Conservation (phyloP, 2,329 filamentous ascomycete species). For the Tolypocladium pustulatum region DNA sequence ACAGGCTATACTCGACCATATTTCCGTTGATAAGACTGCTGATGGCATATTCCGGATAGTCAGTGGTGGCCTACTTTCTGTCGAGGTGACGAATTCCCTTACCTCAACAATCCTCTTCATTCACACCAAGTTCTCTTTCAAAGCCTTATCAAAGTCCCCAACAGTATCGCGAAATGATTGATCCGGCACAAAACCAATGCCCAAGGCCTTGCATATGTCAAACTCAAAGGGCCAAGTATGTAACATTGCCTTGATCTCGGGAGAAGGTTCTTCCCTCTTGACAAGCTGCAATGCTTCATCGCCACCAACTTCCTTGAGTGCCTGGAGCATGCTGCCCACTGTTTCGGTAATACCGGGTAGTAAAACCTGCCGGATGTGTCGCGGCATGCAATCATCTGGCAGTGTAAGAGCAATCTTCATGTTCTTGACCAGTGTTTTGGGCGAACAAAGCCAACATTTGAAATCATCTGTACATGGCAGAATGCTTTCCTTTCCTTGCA, state of each 20-base stretch:
- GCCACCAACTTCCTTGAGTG: conserved; percentile 36
- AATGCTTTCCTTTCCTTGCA: conserved; percentile 32
- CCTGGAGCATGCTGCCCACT: conserved; percentile 42
- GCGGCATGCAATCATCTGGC: conserved; percentile 23
- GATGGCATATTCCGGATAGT: too few species aligned
- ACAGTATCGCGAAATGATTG: conserved; percentile 22
- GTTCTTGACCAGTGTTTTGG: conserved; percentile 36
- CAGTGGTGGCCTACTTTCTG: too few species aligned
- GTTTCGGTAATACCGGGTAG: conserved; percentile 41
- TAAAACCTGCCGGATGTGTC: conserved; percentile 32
- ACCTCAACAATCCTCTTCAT: too few species aligned
- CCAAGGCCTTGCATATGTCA: conserved; percentile 37
- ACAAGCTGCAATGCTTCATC: conserved; percentile 30
- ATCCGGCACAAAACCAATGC: conserved; percentile 40
- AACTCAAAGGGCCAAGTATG: conserved; percentile 43
- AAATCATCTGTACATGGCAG: conserved; percentile 36
- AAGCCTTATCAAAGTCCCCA: conserved; percentile 12
- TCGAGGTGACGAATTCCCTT: too few species aligned
- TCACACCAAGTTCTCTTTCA: conserved; percentile 5
- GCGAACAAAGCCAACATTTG: conserved; percentile 41
- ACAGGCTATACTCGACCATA: too few species aligned
- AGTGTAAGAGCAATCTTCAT: conserved; percentile 33
- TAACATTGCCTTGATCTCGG: conserved; percentile 36
- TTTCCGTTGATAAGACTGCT: too few species aligned
- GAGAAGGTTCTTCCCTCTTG: conserved; percentile 34